Evolutionary conservation across 306 rosid genomes (phyloP), one percentile per base, ranked within the genome.

Genomic region (Dicorynia guianensis): DNA sequence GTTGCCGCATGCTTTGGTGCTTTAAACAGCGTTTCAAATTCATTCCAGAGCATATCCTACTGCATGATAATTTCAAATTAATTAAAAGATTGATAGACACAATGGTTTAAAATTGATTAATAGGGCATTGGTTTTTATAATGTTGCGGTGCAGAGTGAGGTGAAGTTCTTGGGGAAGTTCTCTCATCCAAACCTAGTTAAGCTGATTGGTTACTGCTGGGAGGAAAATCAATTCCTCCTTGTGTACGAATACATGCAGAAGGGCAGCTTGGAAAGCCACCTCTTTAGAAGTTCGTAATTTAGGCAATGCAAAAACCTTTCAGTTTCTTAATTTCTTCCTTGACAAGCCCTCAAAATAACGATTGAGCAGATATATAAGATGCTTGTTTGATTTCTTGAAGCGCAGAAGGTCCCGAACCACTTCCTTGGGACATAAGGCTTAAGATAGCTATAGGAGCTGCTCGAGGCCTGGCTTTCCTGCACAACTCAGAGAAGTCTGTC

Each of bases 391-490:
- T 58, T 34, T 3, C 4, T 35, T 11, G 25, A 7, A 30, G 38
- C 0, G 71, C 76, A 88, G 95, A 20, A 71, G 89, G 92, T 1
- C 84, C 83, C 2, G 96, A 92, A 44, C 86, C 93, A 18, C 97
- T 89, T 8, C 4, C 89, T 0, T 95, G 99, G 99, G 82, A 81
- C 7, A 49, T 40, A 30, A 83, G 99, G 65, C 81, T 95, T 0
- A 85, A 89, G 65, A 87, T 95, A 63, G 99, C 97, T 9, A 85
- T 85, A 11, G 99, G 96, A 54, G 99, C 97, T 0, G 99, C 98
- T 0, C 77, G 78, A 61, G 97, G 99, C 0, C 82, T 95, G 4
- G 77, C 74, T 6, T 92, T 87, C 69, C 65, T 92, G 48, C 99
- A 92, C 39, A 86, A 69, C 0, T 85, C 97, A 0, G 82, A 87